A percentile compares a stretch with the other conserved stretches of the same genome.
phyloP scores from a whole-genome alignment of 192 early-diverging fungal genomes.

The Ambispora gerdemannii region DNA sequence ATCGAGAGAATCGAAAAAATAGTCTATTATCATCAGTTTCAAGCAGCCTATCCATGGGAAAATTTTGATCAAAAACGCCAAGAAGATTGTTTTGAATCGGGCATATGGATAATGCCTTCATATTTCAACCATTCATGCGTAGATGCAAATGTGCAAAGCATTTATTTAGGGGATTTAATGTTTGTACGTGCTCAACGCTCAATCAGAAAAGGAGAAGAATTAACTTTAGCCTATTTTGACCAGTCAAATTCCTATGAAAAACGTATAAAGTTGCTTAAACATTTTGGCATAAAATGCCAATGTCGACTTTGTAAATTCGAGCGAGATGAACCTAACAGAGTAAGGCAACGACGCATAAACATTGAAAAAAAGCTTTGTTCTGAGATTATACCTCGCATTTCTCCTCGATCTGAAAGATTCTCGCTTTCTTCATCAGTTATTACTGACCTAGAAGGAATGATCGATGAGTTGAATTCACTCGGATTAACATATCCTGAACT shows the following conservation, averaged over 20 bases:
- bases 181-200: not conserved
- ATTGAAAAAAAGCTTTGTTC: not conserved
- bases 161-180: constrained; percentile 10
- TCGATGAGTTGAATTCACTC: not conserved
- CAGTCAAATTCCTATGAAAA: not conserved
- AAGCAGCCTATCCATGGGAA: no score
- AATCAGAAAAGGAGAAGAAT: not conserved
- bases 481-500: not conserved
- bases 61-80: not conserved
- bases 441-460: not conserved
- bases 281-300: constrained; percentile 3
- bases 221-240: not conserved
- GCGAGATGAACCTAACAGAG: not conserved
- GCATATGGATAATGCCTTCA: constrained; percentile 13
- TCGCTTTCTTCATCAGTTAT: not conserved
- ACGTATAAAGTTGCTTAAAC: not conserved
- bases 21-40: constrained; percentile 1
- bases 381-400: not conserved
- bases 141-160: not conserved
- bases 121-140: constrained; percentile 23
- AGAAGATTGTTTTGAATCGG: not conserved
- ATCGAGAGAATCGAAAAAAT: not conserved
- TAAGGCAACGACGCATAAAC: not conserved
- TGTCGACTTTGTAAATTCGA: constrained; percentile 22
- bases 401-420: not conserved